Evolutionary conservation across 148 eudicot species (phyloP).

Genomic region (Silene uniflora): DNA sequence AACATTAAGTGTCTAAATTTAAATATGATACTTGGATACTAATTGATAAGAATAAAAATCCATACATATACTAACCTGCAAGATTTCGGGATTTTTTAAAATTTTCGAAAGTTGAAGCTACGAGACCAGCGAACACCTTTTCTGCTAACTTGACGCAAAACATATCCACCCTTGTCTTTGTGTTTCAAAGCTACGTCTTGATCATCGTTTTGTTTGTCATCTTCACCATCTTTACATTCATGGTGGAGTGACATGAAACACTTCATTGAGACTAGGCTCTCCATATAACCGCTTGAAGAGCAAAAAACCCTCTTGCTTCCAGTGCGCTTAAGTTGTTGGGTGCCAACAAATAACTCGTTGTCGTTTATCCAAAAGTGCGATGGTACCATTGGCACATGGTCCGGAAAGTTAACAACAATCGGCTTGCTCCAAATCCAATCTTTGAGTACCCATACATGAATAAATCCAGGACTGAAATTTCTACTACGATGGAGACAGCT

Average conservation of each 20-base stretch:
- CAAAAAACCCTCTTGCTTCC: neutral
- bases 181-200: no score
- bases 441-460: constrained; percentile 7
- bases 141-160: neutral
- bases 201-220: no score
- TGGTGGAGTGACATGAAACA: neutral
- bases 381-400: neutral
- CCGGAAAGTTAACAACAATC: neutral
- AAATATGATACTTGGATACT: no score
- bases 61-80: no score
- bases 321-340: neutral
- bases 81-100: no score
- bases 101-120: neutral
- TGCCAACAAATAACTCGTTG: neutral
- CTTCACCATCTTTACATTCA: no score
- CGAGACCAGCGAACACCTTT: no score
- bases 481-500: neutral
- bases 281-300: neutral
- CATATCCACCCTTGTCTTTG: neutral
- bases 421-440: neutral
- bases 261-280: neutral
- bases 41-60: no score
- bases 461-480: no score
- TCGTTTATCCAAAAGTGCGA: neutral
- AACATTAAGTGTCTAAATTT: no score